Percentiles rank a stretch among this genome's conserved stretches.
phyloP scores from a whole-genome alignment of 306 rosid species.

The Fragaria iinumae region DNA sequence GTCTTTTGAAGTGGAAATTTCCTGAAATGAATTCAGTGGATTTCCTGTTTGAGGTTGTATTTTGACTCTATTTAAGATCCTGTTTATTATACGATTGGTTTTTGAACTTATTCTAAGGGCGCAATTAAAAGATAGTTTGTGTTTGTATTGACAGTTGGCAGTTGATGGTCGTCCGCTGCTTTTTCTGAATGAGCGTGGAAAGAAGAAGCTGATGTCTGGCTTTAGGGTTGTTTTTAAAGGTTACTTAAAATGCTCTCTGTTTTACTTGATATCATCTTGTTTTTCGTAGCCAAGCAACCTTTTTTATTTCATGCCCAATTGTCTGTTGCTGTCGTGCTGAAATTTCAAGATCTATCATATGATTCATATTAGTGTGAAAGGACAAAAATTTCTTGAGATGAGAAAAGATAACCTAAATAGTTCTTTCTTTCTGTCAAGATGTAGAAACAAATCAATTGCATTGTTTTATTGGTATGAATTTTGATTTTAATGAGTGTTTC shows the following conservation, averaged over 20 bases:
- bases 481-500: background rate
- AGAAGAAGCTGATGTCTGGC: conserved; percentile 82
- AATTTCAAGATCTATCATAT: background rate
- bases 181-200: conserved; percentile 75
- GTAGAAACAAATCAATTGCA: background rate
- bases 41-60: conserved; percentile 77
- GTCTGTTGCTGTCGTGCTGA: background rate
- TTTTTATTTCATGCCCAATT: background rate
- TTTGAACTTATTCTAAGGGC: too few species aligned
- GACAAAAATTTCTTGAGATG: background rate
- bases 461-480: background rate
- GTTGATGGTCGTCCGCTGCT: conserved; percentile 59
- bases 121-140: background rate
- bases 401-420: background rate
- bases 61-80: background rate
- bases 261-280: background rate
- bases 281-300: background rate
- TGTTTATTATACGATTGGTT: background rate
- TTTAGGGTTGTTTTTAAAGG: conserved; percentile 71
- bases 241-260: conserved; percentile 25
- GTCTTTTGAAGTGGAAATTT: conserved; percentile 93
- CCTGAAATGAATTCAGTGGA: conserved; percentile 83
- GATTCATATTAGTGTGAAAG: background rate
- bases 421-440: background rate
- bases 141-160: conserved; percentile 52